These are phyloP conservation scores for Neofusicoccum kwambonambiense DNA, from an alignment of 2,329 filamentous ascomycete species.

Conservation along the genomic window DNA sequence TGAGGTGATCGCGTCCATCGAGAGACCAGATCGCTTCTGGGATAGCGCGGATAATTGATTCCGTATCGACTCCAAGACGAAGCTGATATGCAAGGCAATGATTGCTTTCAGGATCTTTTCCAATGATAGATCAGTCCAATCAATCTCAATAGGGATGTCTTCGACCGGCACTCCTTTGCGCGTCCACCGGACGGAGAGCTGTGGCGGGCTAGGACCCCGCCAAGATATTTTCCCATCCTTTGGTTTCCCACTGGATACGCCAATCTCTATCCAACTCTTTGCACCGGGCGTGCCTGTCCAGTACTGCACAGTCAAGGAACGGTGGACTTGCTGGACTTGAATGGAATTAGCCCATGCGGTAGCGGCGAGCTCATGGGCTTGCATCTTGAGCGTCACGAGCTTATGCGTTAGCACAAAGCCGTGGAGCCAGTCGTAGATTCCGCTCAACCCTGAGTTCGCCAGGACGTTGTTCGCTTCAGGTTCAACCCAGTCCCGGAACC, in stretches of 20 bases:
- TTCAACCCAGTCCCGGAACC: constrained; percentile 66
- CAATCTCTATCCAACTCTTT: constrained; percentile 91
- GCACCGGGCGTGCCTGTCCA: constrained; percentile 70
- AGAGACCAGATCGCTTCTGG: constrained; percentile 58
- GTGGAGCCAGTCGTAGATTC: constrained; percentile 84
- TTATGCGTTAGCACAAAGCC: constrained; percentile 88
- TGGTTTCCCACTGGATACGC: constrained; percentile 65
- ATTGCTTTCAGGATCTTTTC: constrained; percentile 72
- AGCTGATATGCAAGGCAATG: constrained; percentile 71
- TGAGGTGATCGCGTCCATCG: constrained; percentile 59
- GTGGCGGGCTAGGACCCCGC: constrained; percentile 33
- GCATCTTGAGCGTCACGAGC: constrained; percentile 75
- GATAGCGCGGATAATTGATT: constrained; percentile 58
- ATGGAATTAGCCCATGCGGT: constrained; percentile 76
- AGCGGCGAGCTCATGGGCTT: constrained; percentile 68
- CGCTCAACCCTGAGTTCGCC: constrained; percentile 64
- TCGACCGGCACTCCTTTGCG: constrained; percentile 74
- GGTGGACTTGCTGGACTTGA: constrained; percentile 74
- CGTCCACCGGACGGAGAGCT: constrained; percentile 74
- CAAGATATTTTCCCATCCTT: constrained; percentile 36
- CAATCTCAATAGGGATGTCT: constrained; percentile 65
- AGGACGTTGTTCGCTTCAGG: constrained; percentile 70
- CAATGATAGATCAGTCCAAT: constrained; percentile 67
- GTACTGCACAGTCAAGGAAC: constrained; percentile 85
- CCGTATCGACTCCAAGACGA: constrained; percentile 68